Conservation (phyloP, 805 yeast species). For the Maudiozyma saulgeensis region DNA sequence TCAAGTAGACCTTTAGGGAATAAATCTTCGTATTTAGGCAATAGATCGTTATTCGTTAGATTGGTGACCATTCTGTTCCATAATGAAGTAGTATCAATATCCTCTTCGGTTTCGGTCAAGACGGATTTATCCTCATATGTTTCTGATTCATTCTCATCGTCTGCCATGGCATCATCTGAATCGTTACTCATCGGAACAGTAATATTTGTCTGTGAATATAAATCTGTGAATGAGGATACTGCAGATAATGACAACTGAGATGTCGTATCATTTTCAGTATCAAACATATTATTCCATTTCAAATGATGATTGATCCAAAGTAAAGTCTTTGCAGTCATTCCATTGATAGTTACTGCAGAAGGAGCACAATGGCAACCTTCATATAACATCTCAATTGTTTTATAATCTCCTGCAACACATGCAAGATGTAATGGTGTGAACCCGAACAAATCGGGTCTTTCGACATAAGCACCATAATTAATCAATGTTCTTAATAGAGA, state of each 20-base stretch:
- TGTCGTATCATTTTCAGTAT: slow-evolving; percentile 16
- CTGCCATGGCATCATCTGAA: background rate
- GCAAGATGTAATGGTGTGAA: slow-evolving; percentile 83
- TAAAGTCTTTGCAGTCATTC: slow-evolving; percentile 31
- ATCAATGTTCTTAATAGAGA: slow-evolving; percentile 56
- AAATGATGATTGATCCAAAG: slow-evolving; percentile 25
- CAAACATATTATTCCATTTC: slow-evolving; percentile 21
- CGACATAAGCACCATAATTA: slow-evolving; percentile 54
- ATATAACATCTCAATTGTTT: slow-evolving; percentile 48
- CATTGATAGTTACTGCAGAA: slow-evolving; percentile 42
- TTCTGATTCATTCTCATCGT: slow-evolving; percentile 2
- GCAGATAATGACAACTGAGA: background rate
- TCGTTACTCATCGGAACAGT: background rate
- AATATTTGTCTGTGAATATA: background rate
- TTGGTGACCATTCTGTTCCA: slow-evolving; percentile 29
- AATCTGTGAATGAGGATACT: background rate
- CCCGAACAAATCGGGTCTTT: slow-evolving; percentile 67
- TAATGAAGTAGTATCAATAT: slow-evolving; percentile 10
- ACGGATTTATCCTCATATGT: background rate
- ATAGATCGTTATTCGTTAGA: slow-evolving; percentile 28
- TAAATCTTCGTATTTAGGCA: slow-evolving; percentile 63
- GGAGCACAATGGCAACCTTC: slow-evolving; percentile 53
- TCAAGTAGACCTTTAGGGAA: slow-evolving; percentile 36
- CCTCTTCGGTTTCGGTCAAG: background rate
- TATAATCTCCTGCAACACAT: slow-evolving; percentile 61